These are phyloP conservation scores for Olyra latifolia DNA, from an alignment of 176 grass and related monocot genomes.

Conservation along the genomic window DNA sequence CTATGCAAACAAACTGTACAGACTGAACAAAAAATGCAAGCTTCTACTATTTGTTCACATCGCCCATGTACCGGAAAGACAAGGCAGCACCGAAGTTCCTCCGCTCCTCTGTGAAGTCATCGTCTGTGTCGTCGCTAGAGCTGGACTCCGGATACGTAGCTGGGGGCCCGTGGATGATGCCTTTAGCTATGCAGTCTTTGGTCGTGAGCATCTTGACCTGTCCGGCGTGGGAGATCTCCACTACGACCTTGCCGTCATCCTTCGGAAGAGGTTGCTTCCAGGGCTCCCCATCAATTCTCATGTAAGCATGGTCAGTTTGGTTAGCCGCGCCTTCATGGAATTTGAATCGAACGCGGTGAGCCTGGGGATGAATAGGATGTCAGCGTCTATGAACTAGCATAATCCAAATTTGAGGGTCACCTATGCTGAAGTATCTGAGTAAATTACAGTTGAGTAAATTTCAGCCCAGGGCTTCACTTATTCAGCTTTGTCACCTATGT, in stretches of 20 bases:
- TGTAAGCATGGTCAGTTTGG: slow-evolving; percentile 73
- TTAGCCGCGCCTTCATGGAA: slow-evolving; percentile 59
- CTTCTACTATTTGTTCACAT: slow-evolving; percentile 40
- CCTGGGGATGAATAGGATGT: slow-evolving; percentile 42
- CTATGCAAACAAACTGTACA: slow-evolving; percentile 46
- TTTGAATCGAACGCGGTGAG: slow-evolving; percentile 71
- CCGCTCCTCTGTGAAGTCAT: slow-evolving; percentile 45
- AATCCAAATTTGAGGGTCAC: not conserved
- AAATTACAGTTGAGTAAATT: slow-evolving; percentile 8
- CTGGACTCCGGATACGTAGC: slow-evolving; percentile 33
- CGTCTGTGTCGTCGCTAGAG: slow-evolving; percentile 38
- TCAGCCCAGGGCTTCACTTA: not conserved
- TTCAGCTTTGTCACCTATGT: not conserved
- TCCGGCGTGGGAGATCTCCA: slow-evolving; percentile 81
- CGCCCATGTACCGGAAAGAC: slow-evolving; percentile 43
- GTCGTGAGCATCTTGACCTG: slow-evolving; percentile 86
- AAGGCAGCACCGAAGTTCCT: slow-evolving; percentile 49
- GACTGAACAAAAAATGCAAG: slow-evolving; percentile 6
- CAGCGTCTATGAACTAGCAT: not conserved
- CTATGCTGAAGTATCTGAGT: not conserved
- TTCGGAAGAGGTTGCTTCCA: slow-evolving; percentile 89
- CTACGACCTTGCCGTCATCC: slow-evolving; percentile 68
- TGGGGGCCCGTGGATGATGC: slow-evolving; percentile 38
- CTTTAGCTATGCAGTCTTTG: slow-evolving; percentile 63
- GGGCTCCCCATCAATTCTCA: slow-evolving; percentile 97